These are phyloP conservation scores for Myriosclerotinia duriaeana DNA, from an alignment of 2,329 filamentous ascomycete species.

Conservation along the genomic window DNA sequence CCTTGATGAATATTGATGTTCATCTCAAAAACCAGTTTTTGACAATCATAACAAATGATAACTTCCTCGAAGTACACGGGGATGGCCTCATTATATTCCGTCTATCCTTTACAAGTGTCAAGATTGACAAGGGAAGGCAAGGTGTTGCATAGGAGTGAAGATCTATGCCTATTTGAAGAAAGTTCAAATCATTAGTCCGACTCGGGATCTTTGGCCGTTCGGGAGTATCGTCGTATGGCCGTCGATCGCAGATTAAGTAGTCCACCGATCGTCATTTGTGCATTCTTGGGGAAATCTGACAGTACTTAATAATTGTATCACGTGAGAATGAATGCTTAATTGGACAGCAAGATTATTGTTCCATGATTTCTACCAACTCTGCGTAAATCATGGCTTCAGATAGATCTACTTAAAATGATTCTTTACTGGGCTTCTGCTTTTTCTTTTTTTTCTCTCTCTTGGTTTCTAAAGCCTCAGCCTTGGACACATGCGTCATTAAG, in stretches of 20 bases:
- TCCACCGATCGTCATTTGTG: constrained; percentile 1
- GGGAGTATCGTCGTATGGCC: constrained; percentile 7
- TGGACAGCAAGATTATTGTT: background rate
- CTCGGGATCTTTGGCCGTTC: constrained; percentile 8
- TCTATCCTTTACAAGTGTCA: background rate
- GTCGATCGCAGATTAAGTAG: constrained; percentile 10
- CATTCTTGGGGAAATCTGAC: constrained; percentile 5
- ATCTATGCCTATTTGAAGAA: background rate
- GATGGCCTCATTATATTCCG: background rate
- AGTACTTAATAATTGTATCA: background rate
- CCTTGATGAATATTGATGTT: background rate
- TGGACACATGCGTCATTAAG: constrained; percentile 8
- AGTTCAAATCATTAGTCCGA: background rate
- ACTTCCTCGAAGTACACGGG: background rate
- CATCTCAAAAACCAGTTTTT: background rate
- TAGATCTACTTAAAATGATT: background rate
- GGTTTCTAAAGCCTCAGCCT: constrained; percentile 2
- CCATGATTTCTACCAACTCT: background rate
- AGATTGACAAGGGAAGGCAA: background rate
- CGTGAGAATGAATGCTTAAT: background rate
- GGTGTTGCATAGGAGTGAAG: background rate
- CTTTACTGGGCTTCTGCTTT: background rate
- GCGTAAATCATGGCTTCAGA: background rate
- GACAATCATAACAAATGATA: background rate
- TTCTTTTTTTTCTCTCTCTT: background rate